Evolutionary conservation across 495 filamentous ascomycete species (phyloP), one percentile per base, ranked within the genome.

Genomic region (Aspergillus nidulans): DNA sequence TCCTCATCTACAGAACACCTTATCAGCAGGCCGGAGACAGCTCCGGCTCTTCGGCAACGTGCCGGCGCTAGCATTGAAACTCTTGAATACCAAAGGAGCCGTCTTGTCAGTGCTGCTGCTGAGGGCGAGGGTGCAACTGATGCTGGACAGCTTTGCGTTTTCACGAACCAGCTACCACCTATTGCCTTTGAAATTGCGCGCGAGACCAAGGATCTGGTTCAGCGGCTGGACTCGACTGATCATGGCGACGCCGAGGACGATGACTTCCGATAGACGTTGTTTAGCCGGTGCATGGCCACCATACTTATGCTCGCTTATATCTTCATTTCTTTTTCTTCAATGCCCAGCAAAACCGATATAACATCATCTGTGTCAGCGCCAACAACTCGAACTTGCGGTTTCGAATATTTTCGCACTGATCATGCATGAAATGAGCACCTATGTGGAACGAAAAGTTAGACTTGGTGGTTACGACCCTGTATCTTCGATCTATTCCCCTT

Each of bases 181-280:
- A 83, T 95, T 58, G 90, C 90, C 16, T 95, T 95, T 69, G 88
- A 91, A 72, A 86, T 94, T 63, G 91, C 89, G 2, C 77, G 88
- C 38, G 85, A 89, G 68, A 91, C 87, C 53, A 95, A 91, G 64
- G 87, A 90, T 63, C 73, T 91, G 47, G 83, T 77, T n/a, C 69
- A 74, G 32, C 69, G 68, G 26, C 62, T 79, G 24, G 71, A 75
- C 44, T 58, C 66, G 9, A 63, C 66, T 55, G 63, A 70, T 7
- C 59, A 67, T 10, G 68, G 62, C 32, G 68, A 68, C 10, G 55
- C 55, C 6, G 75, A 73, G 18, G 70, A 70, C 13, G 75, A 79
- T 45, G 74, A 77, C 41, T 77, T 77, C 53, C 68, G 68, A 45
- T 77, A 63, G 43, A 36, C 44, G 7, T 28, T 49, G 13, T 28